phyloP scores from a whole-genome alignment of 768 basidiomycete genomes.

The Lactifluus pinguis region DNA sequence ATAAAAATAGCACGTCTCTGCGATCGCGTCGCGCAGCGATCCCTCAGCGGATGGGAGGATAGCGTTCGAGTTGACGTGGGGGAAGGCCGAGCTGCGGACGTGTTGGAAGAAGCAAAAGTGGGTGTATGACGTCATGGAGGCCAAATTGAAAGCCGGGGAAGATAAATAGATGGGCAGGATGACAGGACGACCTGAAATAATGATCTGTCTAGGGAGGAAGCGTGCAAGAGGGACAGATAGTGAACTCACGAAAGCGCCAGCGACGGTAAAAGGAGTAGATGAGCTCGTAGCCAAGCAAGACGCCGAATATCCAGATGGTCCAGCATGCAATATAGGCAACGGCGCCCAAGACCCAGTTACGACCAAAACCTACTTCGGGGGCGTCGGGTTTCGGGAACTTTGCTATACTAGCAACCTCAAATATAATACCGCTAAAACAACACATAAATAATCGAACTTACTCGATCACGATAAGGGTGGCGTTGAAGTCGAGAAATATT shows the following conservation, averaged over 20 bases:
- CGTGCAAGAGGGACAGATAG: slow-evolving; percentile 18
- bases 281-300: slow-evolving; percentile 69
- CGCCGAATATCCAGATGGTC: slow-evolving; percentile 26
- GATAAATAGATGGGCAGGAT: slow-evolving; percentile 33
- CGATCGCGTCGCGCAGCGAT: slow-evolving; percentile 44
- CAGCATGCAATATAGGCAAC: slow-evolving; percentile 81
- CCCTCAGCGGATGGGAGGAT: slow-evolving; percentile 15
- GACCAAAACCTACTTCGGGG: too few relatives aligned
- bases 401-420: too few relatives aligned
- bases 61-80: not conserved
- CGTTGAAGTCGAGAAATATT: slow-evolving; percentile 85
- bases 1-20: slow-evolving; percentile 37
- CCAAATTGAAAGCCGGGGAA: slow-evolving; percentile 38
- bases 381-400: too few relatives aligned
- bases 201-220: not conserved
- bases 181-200: slow-evolving; percentile 7
- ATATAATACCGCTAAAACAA: slow-evolving; percentile 32
- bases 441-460: too few relatives aligned
- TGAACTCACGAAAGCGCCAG: slow-evolving; percentile 70
- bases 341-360: slow-evolving; percentile 27
- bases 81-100: slow-evolving; percentile 63
- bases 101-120: slow-evolving; percentile 52
- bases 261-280: slow-evolving; percentile 51
- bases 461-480: slow-evolving; percentile 18
- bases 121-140: too few relatives aligned